Evolutionary conservation across 352 stramenopile genomes (phyloP), one percentile per base, ranked within the genome.

Genomic region (Plasmopara muralis): DNA sequence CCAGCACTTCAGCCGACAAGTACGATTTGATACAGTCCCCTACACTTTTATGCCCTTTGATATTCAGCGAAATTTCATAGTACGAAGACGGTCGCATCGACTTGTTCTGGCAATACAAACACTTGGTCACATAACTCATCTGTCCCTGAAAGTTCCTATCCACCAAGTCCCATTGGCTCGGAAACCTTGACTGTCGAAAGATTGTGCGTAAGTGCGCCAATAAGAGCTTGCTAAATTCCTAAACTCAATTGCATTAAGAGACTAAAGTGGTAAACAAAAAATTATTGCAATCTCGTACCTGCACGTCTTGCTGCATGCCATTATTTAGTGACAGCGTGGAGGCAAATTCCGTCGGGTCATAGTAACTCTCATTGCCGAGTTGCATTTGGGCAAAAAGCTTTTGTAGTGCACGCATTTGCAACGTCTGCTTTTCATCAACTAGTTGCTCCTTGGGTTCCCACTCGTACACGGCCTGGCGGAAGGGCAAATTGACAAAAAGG

Each of bases 151-250:
- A 95, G 10, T 93, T 66, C 5, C 67, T 60, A 48, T 89, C 75
- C 20, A 95, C 74, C 12, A 89, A 62, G 33, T 87, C 71, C 60
- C 68, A 74, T 58, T 92, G 77, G 0, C 58, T 54, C 6, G 55
- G 52, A 14, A 87, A 53, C 37, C 63, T 64, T 33, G 79, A 87
- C 28, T 89, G 80, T 15, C 66, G 57, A 49, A 93, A 90, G 43
- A 93, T 90, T 8, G 68, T 74, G 28, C 79, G 70, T 55, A 95
- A 61, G 46, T 93, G 81, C 10, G 81, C 65, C 20, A 95, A 50
- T 44, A 95, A 61, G 46, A 95, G 61, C 54, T 94, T 94, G 51
- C 71, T 90, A 55, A 95, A 95, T 53, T 95, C 85, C 81, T 93
- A 43, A n/a, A 44, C 18, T 29, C 34, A 33, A 52, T 13, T 16